A percentile compares a stretch with the other conserved stretches of the same genome.
phyloP scores from a whole-genome alignment of 2,329 filamentous ascomycete genomes.

The Emmonsiellopsis sp. region DNA sequence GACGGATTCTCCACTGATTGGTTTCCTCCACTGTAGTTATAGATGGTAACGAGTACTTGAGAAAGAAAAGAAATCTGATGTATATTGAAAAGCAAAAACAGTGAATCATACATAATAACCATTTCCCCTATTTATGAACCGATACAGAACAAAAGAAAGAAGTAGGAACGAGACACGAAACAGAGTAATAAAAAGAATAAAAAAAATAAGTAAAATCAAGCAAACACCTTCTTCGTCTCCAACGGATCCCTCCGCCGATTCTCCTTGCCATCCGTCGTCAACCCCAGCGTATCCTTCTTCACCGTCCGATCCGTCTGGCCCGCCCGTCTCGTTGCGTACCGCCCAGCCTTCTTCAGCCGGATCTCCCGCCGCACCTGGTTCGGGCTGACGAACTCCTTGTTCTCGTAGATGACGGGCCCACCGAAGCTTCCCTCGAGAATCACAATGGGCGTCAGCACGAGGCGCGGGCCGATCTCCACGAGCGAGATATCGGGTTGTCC shows the following conservation, averaged over 20 bases:
- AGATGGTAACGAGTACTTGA: no score
- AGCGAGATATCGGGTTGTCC: slow-evolving; percentile 67
- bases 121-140: no score
- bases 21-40: no score
- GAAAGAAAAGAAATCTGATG: no score
- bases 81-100: no score
- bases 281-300: slow-evolving; percentile 67
- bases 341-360: slow-evolving; percentile 62
- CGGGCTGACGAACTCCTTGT: slow-evolving; percentile 91
- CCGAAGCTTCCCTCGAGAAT: slow-evolving; percentile 93
- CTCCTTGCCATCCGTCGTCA: slow-evolving; percentile 58
- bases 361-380: slow-evolving; percentile 87
- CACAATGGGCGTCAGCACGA: slow-evolving; percentile 87
- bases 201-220: background rate
- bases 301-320: slow-evolving; percentile 60
- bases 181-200: background rate
- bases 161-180: background rate
- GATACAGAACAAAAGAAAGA: background rate
- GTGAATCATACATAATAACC: no score
- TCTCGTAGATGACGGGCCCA: slow-evolving; percentile 94
- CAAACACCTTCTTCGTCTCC: slow-evolving; percentile 68
- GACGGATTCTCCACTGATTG: no score
- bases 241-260: slow-evolving; percentile 58
- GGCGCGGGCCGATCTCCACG: slow-evolving; percentile 87
- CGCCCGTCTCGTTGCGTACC: slow-evolving; percentile 69